Conservation (phyloP, 2,329 filamentous ascomycete genomes). For the Phyllosticta ampelicida region DNA sequence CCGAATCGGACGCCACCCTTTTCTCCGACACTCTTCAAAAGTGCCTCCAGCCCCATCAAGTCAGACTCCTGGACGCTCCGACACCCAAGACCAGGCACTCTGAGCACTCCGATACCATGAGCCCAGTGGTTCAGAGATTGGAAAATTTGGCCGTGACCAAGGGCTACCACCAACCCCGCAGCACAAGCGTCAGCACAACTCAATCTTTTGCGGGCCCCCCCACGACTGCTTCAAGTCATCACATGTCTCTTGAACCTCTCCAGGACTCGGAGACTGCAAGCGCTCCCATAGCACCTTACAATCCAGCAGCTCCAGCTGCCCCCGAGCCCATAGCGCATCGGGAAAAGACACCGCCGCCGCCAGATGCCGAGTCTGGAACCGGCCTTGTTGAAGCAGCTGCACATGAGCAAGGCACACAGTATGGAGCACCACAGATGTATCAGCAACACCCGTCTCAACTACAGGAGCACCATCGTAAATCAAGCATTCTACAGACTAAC, state of each 20-base stretch:
- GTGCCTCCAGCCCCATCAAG: slow-evolving; percentile 50
- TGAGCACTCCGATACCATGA: slow-evolving; percentile 45
- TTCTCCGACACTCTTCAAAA: slow-evolving; percentile 59
- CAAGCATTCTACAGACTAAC: slow-evolving; percentile 29
- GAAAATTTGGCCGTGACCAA: slow-evolving; percentile 60
- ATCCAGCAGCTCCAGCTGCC: slow-evolving; percentile 65
- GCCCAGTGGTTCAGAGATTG: slow-evolving; percentile 61
- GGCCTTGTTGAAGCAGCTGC: slow-evolving; percentile 30
- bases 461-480: slow-evolving; percentile 23
- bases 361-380: slow-evolving; percentile 48
- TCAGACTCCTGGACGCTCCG: slow-evolving; percentile 57
- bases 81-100: slow-evolving; percentile 28
- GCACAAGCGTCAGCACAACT: slow-evolving; percentile 27
- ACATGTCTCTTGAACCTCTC: slow-evolving; percentile 18
- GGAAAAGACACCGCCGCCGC: slow-evolving; percentile 69
- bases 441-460: slow-evolving; percentile 21
- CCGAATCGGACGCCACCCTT: slow-evolving; percentile 56
- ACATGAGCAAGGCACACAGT: slow-evolving; percentile 27
- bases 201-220: slow-evolving; percentile 29
- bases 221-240: slow-evolving; percentile 19
- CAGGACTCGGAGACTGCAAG: slow-evolving; percentile 34
- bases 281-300: slow-evolving; percentile 56
- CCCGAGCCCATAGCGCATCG: slow-evolving; percentile 61
- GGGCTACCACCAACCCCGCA: slow-evolving; percentile 30
- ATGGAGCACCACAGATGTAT: slow-evolving; percentile 16